Base-by-base conservation (phyloP, 352 stramenopile species). In the Poterioochromonas sp. region DNA sequence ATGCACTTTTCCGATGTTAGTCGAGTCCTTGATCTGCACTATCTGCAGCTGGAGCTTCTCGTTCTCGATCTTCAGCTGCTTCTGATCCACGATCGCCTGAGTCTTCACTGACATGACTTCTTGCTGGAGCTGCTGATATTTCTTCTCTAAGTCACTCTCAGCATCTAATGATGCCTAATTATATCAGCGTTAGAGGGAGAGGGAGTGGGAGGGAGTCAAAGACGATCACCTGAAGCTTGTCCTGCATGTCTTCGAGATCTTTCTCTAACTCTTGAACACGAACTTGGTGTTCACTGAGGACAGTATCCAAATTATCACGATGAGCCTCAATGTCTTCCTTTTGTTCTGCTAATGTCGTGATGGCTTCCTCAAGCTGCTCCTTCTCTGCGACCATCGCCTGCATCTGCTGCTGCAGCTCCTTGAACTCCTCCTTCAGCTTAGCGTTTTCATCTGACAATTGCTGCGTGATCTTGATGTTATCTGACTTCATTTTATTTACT, bases 1-100 rank as follows among this genome's bases (percentile, higher is more conserved):
- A 0, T 81, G 73, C 39, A 58, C 54, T 29, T 82, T 41, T 53
- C 80, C 79, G 15, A 74, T 58, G 8, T 32, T 5, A 49, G 80
- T 77, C 3, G 74, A 68, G 40, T 83, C 74, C 43, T 82, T 82
- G 60, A 58, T 60, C 35, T 51, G 0, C 79, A 68, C 37, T 39
- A 39, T 65, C 54, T 78, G 68, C 26, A 26, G 62, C 69, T 58
- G 15, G 12, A 37, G 58, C 22, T 39, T 43, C 29, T 20, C 22
- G 18, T 12, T 40, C 8, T 39, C 34, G 8, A 20, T 26, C 34
- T 26, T 77, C 26, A 62, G 18, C 47, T 76, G 5, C 12, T 43
- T 32, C 11, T 32, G 8, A 11, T 76, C 32, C 26, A 32, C 49
- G 0, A 12, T n/a, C 11, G 35, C 0, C 32, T 5, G 1, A 15